Percentiles rank a stretch among this genome's conserved stretches.
These are phyloP conservation scores for Rhynchospora pubera DNA, from an alignment of 176 grass and related monocot genomes.

Conservation along the genomic window DNA sequence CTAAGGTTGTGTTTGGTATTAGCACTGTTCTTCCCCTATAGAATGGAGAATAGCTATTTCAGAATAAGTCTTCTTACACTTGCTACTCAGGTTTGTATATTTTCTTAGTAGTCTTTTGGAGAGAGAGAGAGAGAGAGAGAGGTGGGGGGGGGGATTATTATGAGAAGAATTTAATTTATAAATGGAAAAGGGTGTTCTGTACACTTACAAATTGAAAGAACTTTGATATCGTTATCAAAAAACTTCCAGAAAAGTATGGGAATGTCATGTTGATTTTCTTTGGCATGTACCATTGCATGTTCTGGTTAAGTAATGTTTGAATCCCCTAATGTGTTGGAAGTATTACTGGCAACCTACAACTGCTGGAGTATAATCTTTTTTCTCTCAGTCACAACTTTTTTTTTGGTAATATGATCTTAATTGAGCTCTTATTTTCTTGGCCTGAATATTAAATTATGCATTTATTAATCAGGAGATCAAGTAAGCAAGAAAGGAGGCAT, in stretches of 20 bases:
- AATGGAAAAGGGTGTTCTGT: background rate
- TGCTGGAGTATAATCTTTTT: too few relatives aligned
- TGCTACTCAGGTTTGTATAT: background rate
- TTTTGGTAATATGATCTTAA: too few relatives aligned
- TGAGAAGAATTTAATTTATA: background rate
- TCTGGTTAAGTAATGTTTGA: background rate
- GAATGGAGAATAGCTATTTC: background rate
- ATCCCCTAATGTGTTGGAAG: background rate
- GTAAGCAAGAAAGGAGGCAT: conserved; percentile 94
- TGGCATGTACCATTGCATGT: background rate
- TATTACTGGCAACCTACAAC: background rate
- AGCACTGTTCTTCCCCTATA: background rate
- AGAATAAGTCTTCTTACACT: background rate
- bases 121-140: background rate
- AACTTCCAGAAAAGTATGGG: background rate
- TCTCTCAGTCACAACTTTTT: too few relatives aligned
- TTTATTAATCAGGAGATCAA: conserved; percentile 74
- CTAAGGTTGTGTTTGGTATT: background rate
- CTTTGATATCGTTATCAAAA: background rate
- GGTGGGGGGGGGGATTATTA: background rate
- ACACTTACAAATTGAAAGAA: background rate
- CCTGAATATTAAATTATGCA: conserved; percentile 15
- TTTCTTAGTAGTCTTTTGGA: too few relatives aligned
- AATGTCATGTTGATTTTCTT: background rate
- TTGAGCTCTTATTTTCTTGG: background rate